phyloP scores from a whole-genome alignment of 73 alveolate genomes.

The Tetrahymena elliotti region DNA sequence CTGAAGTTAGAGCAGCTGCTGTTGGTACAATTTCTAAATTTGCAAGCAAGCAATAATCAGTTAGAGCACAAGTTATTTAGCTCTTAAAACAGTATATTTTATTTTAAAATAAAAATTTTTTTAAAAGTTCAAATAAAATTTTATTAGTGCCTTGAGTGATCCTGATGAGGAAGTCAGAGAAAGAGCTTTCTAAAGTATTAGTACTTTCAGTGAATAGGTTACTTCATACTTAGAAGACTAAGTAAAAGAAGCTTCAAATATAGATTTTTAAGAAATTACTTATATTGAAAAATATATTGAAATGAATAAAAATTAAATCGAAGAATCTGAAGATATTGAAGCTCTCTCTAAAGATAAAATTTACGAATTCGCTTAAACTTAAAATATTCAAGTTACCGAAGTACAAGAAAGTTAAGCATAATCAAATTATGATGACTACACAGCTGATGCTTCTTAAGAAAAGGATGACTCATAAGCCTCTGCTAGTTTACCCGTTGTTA shows the following conservation, averaged over 20 bases:
- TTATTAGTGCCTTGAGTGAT: not conserved
- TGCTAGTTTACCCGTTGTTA: not conserved
- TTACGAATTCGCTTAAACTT: conserved; percentile 16
- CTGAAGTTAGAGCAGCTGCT: conserved; percentile 45
- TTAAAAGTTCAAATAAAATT: not conserved
- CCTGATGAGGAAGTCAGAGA: conserved; percentile 49
- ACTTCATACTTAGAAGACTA: not conserved
- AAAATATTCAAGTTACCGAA: conserved; percentile 1
- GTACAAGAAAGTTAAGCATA: not conserved
- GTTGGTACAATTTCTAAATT: conserved; percentile 34
- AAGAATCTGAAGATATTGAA: conserved; percentile 11
- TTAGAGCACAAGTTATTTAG: not conserved
- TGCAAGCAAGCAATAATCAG: not conserved
- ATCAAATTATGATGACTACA: not conserved
- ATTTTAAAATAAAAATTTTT: not conserved
- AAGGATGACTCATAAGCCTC: conserved; percentile 2
- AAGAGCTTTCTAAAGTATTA: conserved; percentile 16
- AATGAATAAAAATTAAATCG: not conserved
- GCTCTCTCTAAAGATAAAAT: not conserved
- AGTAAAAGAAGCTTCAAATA: not conserved
- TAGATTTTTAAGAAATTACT: conserved; percentile 9
- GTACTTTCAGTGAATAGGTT: not conserved
- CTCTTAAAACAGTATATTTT: conserved; percentile 11
- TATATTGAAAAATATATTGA: conserved; percentile 17
- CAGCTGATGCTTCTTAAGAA: conserved; percentile 1